Conservation (phyloP, 805 yeast species). For the Kazachstania bromeliacearum region DNA sequence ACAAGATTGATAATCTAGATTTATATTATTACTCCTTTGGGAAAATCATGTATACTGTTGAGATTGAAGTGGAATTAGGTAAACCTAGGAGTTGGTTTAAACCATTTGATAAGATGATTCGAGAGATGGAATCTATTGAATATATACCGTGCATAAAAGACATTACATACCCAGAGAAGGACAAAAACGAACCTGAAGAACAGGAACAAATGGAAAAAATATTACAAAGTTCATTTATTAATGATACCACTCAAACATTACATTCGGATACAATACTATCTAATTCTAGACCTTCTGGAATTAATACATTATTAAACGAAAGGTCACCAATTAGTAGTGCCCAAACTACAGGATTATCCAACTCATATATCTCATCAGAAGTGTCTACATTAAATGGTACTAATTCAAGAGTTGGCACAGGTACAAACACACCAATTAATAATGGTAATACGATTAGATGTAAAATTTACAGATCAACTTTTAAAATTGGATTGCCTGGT, state of each 20-base stretch:
- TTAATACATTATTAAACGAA: no score
- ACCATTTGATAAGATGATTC: constrained; percentile 20
- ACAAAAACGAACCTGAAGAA: not conserved
- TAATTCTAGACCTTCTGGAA: no score
- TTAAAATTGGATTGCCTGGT: constrained; percentile 13
- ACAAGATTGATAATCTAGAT: constrained; percentile 19
- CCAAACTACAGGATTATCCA: no score
- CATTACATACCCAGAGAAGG: constrained; percentile 9
- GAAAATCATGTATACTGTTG: constrained; percentile 21
- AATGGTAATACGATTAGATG: not conserved
- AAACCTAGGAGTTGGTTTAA: constrained; percentile 23
- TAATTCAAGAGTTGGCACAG: no score
- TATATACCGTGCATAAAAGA: constrained; percentile 21
- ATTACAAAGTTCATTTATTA: no score
- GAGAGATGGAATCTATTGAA: constrained; percentile 16
- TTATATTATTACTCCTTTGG: constrained; percentile 24
- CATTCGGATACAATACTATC: no score
- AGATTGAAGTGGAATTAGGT: constrained; percentile 23
- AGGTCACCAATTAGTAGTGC: no score
- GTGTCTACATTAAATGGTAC: no score
- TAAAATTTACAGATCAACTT: constrained; percentile 11
- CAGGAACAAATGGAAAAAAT: no score
- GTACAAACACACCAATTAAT: no score
- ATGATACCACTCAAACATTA: no score
- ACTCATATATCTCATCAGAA: no score